A percentile compares a stretch with the other conserved stretches of the same genome.
Conservation (phyloP, 83 land plant species). For the Diphasiastrum complanatum region DNA sequence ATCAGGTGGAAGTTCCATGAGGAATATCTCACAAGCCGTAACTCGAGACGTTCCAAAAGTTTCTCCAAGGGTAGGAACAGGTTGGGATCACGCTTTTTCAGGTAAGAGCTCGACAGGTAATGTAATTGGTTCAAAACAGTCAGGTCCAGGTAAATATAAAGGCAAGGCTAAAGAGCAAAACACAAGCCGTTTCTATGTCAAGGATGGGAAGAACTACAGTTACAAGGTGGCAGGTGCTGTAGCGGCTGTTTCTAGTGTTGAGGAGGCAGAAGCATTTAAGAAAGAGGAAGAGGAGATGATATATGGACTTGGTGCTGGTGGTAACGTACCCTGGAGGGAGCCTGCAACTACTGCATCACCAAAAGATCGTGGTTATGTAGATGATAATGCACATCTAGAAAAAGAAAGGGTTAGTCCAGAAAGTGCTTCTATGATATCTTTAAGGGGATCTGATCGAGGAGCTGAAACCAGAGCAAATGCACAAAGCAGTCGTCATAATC, state of each 20-base stretch:
- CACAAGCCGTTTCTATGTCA: constrained; percentile 61
- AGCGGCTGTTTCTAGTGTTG: constrained; percentile 52
- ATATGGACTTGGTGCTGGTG: constrained; percentile 70
- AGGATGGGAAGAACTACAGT: constrained; percentile 97
- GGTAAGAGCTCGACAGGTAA: no score
- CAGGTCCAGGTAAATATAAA: constrained; percentile 18
- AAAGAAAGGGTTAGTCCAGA: constrained; percentile 5
- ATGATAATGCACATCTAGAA: constrained; percentile 16
- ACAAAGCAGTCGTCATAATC: constrained; percentile 33
- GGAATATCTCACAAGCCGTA: no score
- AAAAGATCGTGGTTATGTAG: constrained; percentile 11
- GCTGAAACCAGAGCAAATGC: constrained; percentile 32
- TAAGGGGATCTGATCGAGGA: constrained; percentile 21
- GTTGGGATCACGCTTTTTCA: no score
- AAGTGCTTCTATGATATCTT: not conserved
- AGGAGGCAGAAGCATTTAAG: constrained; percentile 58
- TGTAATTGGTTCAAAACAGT: no score
- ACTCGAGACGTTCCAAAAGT: no score
- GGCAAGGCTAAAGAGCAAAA: constrained; percentile 2
- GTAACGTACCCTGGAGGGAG: constrained; percentile 39
- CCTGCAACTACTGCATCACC: not conserved
- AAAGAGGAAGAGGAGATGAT: constrained; percentile 53
- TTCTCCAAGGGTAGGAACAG: no score
- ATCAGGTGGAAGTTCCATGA: no score
- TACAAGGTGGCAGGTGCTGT: constrained; percentile 83